phyloP scores from a whole-genome alignment of 306 rosid genomes.

The Vigna trinervia region DNA sequence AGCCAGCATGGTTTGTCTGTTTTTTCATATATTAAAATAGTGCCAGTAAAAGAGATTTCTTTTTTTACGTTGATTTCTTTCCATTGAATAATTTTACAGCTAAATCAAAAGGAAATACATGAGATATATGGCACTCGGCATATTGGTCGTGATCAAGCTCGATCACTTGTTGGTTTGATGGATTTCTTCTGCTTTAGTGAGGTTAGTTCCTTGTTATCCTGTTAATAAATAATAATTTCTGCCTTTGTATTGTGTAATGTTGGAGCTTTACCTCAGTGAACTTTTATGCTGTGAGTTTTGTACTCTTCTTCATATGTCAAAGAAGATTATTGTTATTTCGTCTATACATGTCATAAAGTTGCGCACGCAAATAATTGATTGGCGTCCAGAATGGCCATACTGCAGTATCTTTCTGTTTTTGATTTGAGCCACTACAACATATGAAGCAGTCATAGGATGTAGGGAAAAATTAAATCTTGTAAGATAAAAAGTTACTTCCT shows the following conservation, averaged over 20 bases:
- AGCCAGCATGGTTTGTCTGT: constrained; percentile 22
- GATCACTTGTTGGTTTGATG: constrained; percentile 88
- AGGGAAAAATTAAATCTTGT: neutral
- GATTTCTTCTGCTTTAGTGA: constrained; percentile 98
- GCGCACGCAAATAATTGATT: constrained; percentile 14
- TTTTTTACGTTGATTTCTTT: constrained; percentile 8
- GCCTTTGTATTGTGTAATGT: constrained; percentile 15
- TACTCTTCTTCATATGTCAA: constrained; percentile 12
- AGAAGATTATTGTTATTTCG: constrained; percentile 33
- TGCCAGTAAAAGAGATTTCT: neutral
- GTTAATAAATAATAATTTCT: constrained; percentile 19
- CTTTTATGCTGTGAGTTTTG: constrained; percentile 26
- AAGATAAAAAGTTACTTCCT: neutral
- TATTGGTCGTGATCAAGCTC: constrained; percentile 95
- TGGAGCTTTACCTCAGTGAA: constrained; percentile 21
- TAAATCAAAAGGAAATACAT: constrained; percentile 63
- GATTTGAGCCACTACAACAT: neutral
- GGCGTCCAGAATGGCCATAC: constrained; percentile 2
- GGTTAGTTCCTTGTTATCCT: constrained; percentile 57
- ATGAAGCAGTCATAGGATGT: no score
- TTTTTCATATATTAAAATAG: constrained; percentile 11
- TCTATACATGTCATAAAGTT: constrained; percentile 22
- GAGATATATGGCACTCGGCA: constrained; percentile 82
- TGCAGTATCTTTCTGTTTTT: constrained; percentile 18
- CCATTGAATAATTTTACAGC: constrained; percentile 55